These are phyloP conservation scores for Cyberlindnera euphorbiiphila DNA, from an alignment of 805 yeast species.

Conservation along the genomic window DNA sequence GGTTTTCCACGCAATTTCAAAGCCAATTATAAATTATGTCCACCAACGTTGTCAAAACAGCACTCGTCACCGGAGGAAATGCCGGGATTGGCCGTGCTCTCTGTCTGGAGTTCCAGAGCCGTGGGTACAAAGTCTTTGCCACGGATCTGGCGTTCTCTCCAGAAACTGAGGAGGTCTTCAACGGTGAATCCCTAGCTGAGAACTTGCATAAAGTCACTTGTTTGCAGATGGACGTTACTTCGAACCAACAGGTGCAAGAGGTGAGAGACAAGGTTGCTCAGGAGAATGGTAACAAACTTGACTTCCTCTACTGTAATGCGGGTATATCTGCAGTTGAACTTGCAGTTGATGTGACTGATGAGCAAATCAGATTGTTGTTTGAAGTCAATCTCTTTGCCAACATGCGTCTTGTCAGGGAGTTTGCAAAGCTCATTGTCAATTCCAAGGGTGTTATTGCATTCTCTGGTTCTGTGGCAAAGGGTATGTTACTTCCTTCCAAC, in stretches of 20 bases:
- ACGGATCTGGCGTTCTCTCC: slow-evolving; percentile 30
- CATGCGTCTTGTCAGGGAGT: slow-evolving; percentile 35
- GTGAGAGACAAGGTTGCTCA: slow-evolving; percentile 25
- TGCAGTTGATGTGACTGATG: slow-evolving; percentile 33
- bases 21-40: no score
- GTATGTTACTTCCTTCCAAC: slow-evolving; percentile 36
- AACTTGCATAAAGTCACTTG: slow-evolving; percentile 4
- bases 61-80: slow-evolving; percentile 58
- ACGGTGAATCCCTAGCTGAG: no score
- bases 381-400: slow-evolving; percentile 39
- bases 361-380: slow-evolving; percentile 19
- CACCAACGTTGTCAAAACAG: no score
- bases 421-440: slow-evolving; percentile 32
- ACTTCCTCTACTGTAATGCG: slow-evolving; percentile 41
- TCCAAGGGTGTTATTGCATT: slow-evolving; percentile 38
- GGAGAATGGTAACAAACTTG: slow-evolving; percentile 30
- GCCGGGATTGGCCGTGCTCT: slow-evolving; percentile 55
- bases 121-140: slow-evolving; percentile 39
- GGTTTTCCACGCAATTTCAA: no score
- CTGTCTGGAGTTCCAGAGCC: slow-evolving; percentile 40
- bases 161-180: slow-evolving; percentile 26
- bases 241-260: slow-evolving; percentile 26
- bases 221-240: slow-evolving; percentile 33
- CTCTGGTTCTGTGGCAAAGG: slow-evolving; percentile 37
- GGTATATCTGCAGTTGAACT: slow-evolving; percentile 31